Conservation (phyloP, 1,284 basidiomycete species). For the Ceratobasidium sp. region DNA sequence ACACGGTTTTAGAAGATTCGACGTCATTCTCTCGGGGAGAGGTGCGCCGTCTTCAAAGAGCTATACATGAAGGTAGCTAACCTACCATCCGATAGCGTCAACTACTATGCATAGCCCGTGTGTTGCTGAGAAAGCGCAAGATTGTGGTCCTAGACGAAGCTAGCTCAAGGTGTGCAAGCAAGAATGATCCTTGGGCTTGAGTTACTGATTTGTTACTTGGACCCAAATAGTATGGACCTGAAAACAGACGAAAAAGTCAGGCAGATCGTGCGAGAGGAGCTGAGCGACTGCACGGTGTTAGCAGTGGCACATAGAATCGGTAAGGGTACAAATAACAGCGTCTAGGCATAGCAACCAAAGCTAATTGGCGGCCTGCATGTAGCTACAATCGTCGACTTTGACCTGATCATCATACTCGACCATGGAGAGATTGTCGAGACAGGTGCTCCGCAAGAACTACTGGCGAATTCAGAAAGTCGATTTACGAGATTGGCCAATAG, state of each 20-base stretch:
- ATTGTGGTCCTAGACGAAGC: conserved; percentile 57
- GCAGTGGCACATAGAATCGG: conserved; percentile 40
- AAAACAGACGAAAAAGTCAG: conserved; percentile 26
- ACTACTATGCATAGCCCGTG: conserved; percentile 56
- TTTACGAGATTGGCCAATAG: conserved; percentile 35
- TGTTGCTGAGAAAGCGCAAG: conserved; percentile 54
- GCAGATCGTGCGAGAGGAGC: conserved; percentile 2
- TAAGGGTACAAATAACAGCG: neutral
- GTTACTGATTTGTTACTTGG: no score
- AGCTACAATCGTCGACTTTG: conserved; percentile 43
- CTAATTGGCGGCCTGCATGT: neutral
- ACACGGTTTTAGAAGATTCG: conserved; percentile 45
- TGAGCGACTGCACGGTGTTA: conserved; percentile 24
- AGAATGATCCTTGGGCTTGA: neutral
- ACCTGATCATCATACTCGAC: conserved; percentile 25
- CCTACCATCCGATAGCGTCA: conserved; percentile 53
- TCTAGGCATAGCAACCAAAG: neutral
- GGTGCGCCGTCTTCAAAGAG: conserved; percentile 30
- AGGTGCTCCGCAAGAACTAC: conserved; percentile 14
- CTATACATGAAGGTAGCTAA: conserved; percentile 46
- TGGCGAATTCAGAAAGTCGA: conserved; percentile 8
- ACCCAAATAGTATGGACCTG: conserved; percentile 36
- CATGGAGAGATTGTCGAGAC: conserved; percentile 37
- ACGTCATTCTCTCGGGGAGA: conserved; percentile 47
- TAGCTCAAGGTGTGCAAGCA: conserved; percentile 4